Evolutionary conservation across 2,329 filamentous ascomycete genomes (phyloP).

Genomic region (Botrytis tulipae): DNA sequence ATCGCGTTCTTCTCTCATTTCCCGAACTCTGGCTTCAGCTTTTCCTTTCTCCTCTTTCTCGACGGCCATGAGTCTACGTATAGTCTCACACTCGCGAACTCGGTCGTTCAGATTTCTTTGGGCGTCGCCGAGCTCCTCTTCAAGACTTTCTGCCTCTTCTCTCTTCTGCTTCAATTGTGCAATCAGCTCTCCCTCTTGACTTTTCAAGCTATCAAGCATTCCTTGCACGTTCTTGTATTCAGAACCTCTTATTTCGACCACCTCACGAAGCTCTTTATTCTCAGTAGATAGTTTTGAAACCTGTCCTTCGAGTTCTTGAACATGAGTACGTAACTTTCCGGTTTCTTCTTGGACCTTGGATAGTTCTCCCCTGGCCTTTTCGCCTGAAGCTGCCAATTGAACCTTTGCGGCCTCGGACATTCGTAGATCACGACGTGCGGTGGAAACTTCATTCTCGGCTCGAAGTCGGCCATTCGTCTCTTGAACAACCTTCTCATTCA

Average conservation of each 20-base stretch:
- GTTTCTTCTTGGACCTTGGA: conserved; percentile 71
- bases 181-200: conserved; percentile 83
- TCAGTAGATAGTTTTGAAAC: conserved; percentile 67
- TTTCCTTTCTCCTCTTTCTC: conserved; percentile 82
- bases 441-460: conserved; percentile 75
- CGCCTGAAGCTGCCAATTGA: conserved; percentile 69
- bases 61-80: conserved; percentile 84
- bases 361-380: conserved; percentile 70
- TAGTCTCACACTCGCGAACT: conserved; percentile 88
- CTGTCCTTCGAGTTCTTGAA: conserved; percentile 71
- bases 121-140: conserved; percentile 88
- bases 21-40: conserved; percentile 76
- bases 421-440: conserved; percentile 73
- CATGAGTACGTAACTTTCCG: conserved; percentile 58
- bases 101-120: conserved; percentile 84
- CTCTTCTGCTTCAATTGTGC: conserved; percentile 90
- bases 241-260: conserved; percentile 78
- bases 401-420: conserved; percentile 76
- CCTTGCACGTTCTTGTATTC: conserved; percentile 85
- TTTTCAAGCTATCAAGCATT: conserved; percentile 86
- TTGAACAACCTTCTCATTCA: conserved; percentile 75
- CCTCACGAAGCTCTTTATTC: conserved; percentile 67
- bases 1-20: conserved; percentile 92
- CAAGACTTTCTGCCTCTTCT: conserved; percentile 77
- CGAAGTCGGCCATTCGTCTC: conserved; percentile 70